These are phyloP conservation scores for Rubia tinctorum DNA, from an alignment of 305 asterid genomes.

Conservation along the genomic window DNA sequence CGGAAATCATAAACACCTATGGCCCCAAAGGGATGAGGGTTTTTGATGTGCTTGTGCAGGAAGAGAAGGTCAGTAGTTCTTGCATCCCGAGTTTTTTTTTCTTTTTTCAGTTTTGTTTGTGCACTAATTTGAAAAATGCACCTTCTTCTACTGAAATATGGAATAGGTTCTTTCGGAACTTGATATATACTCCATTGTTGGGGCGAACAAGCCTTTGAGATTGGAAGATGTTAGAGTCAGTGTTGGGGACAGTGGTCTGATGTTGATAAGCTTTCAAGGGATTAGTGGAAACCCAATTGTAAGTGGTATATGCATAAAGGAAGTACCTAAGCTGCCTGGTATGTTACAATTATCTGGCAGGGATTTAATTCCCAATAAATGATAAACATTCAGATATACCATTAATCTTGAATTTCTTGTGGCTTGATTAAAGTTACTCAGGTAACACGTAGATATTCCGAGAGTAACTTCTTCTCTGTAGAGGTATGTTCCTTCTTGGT, in stretches of 20 bases:
- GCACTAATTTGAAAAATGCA: background rate
- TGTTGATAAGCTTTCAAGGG: slow-evolving; percentile 5
- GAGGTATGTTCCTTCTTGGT: slow-evolving; percentile 50
- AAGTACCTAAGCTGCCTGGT: slow-evolving; percentile 50
- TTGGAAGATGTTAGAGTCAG: slow-evolving; percentile 3
- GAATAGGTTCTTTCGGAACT: slow-evolving; percentile 6
- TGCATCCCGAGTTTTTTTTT: background rate
- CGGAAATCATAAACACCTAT: slow-evolving; percentile 2
- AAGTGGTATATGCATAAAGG: slow-evolving; percentile 17
- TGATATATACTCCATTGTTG: slow-evolving; percentile 12
- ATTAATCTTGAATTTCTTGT: slow-evolving; percentile 16
- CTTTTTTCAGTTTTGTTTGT: background rate
- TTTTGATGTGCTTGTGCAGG: slow-evolving; percentile 7
- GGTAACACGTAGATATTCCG: slow-evolving; percentile 32
- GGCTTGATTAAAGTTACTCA: slow-evolving; percentile 40
- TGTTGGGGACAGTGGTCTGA: background rate
- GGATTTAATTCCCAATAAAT: background rate
- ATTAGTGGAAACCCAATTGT: slow-evolving; percentile 7
- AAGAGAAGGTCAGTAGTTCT: slow-evolving; percentile 8
- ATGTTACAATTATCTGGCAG: background rate
- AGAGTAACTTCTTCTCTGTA: slow-evolving; percentile 55
- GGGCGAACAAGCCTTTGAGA: slow-evolving; percentile 8
- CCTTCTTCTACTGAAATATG: background rate
- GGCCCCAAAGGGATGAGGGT: slow-evolving; percentile 8
- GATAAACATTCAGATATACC: background rate